These are phyloP conservation scores for Aspergillus ochraceoroseus DNA, from an alignment of 2,329 filamentous ascomycete genomes.

Conservation along the genomic window DNA sequence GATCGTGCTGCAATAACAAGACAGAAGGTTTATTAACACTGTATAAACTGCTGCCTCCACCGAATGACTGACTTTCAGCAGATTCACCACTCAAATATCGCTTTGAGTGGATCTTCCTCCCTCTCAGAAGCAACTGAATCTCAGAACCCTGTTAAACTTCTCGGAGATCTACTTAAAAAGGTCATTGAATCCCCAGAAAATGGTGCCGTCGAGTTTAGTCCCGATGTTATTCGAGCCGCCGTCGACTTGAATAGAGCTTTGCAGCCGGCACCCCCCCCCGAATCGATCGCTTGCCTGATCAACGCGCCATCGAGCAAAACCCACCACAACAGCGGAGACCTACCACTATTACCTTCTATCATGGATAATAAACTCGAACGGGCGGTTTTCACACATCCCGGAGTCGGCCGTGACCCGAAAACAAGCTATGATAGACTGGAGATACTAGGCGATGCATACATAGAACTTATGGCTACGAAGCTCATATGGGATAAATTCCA, in stretches of 20 bases:
- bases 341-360: constrained; percentile 53
- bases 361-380: constrained; percentile 55
- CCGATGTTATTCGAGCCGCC: constrained; percentile 3
- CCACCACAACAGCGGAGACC: background rate
- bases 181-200: background rate
- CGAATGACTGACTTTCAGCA: constrained; percentile 3
- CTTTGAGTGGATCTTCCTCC: too few species aligned
- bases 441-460: constrained; percentile 81
- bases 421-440: constrained; percentile 75
- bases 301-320: background rate
- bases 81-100: too few species aligned
- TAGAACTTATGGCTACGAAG: constrained; percentile 69
- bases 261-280: background rate
- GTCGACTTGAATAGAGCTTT: constrained; percentile 3
- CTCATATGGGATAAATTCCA: constrained; percentile 71
- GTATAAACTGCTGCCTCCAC: too few species aligned
- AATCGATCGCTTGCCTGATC: background rate
- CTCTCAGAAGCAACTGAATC: too few species aligned
- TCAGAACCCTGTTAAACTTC: too few species aligned
- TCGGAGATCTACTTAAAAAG: background rate
- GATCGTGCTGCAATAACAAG: constrained; percentile 19
- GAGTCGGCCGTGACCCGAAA: constrained; percentile 32
- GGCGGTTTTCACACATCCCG: constrained; percentile 64
- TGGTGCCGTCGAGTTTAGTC: background rate
- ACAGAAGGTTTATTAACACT: constrained; percentile 11